These are phyloP conservation scores for Euphrasia confusa DNA, from an alignment of 257 asterid species.

Conservation along the genomic window DNA sequence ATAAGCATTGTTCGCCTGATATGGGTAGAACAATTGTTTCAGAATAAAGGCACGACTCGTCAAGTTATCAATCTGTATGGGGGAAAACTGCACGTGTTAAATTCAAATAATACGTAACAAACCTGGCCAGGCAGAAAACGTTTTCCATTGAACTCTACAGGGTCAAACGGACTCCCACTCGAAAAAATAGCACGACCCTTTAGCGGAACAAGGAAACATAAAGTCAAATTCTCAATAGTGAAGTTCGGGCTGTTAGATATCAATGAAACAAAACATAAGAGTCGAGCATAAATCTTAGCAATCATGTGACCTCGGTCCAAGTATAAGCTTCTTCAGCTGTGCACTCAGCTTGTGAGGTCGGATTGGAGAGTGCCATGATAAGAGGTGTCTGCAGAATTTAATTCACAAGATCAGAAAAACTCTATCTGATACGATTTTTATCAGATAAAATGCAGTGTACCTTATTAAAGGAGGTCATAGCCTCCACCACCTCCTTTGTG, in stretches of 20 bases:
- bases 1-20: conserved; percentile 91
- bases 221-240: conserved; percentile 2
- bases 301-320: conserved; percentile 72
- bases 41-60: neutral
- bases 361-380: conserved; percentile 93
- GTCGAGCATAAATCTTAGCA: neutral
- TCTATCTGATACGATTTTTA: neutral
- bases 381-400: conserved; percentile 68
- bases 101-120: conserved; percentile 8
- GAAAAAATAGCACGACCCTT: conserved; percentile 88
- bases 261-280: neutral
- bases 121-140: conserved; percentile 78
- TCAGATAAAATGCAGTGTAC: conserved; percentile 27
- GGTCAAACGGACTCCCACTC: conserved; percentile 91
- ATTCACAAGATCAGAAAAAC: conserved; percentile 21
- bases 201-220: conserved; percentile 14
- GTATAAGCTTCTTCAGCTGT: conserved; percentile 93
- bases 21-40: neutral
- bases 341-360: conserved; percentile 98
- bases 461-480: conserved; percentile 73
- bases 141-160: conserved; percentile 66
- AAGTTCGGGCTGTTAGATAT: conserved; percentile 6
- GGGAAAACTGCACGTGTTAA: neutral
- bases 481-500: conserved; percentile 86
- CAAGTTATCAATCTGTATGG: neutral